phyloP scores from a whole-genome alignment of 2,329 filamentous ascomycete species.

The Beauveria pseudobassiana region DNA sequence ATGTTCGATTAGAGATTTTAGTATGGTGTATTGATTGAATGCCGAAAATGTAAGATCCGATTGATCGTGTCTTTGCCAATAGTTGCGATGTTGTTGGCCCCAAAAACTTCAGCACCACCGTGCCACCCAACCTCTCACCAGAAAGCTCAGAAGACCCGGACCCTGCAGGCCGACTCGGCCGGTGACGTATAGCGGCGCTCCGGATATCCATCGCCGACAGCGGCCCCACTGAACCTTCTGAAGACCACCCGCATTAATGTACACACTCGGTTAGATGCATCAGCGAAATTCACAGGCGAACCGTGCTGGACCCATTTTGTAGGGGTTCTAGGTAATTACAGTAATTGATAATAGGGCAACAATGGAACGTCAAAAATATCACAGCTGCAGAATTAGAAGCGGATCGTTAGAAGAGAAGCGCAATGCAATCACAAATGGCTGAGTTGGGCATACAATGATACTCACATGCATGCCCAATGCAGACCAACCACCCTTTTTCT shows the following conservation, averaged over 20 bases:
- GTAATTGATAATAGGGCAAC: background rate
- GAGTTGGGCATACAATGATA: background rate
- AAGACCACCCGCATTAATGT: conserved; percentile 29
- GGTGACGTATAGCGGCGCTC: conserved; percentile 4
- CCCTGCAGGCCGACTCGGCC: background rate
- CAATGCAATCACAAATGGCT: background rate
- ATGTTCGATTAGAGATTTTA: too few species aligned
- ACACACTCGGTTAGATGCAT: conserved; percentile 25
- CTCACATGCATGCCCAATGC: background rate
- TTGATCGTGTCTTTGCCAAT: background rate
- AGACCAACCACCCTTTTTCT: conserved; percentile 7
- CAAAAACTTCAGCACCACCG: too few species aligned
- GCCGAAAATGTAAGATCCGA: background rate
- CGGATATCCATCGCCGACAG: background rate
- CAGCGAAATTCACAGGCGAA: background rate
- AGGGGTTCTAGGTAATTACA: conserved; percentile 6
- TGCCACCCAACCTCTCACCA: background rate
- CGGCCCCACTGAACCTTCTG: conserved; percentile 39
- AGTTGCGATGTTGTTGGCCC: background rate
- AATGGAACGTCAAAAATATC: background rate
- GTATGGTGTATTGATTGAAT: background rate
- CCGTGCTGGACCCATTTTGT: conserved; percentile 5
- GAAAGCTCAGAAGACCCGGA: background rate
- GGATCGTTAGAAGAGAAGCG: background rate
- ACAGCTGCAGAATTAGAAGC: background rate